Base-by-base conservation (phyloP, 495 filamentous ascomycete species). In the Penicillium manginii region DNA sequence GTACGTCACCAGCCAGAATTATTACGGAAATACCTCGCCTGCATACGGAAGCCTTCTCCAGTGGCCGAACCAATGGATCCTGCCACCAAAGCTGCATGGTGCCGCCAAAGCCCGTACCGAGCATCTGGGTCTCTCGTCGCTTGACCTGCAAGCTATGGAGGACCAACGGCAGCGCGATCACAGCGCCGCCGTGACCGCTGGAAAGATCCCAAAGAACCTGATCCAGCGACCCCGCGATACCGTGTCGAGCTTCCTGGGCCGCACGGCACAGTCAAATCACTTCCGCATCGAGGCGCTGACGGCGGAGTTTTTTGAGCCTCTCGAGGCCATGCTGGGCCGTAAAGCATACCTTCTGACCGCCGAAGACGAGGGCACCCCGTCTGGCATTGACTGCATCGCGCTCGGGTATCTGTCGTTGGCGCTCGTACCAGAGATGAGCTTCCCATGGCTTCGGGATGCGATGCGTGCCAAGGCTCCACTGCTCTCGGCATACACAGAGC, bases 1-100 rank as follows among this genome's bases (percentile, higher is more conserved):
- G 62, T 98, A 94, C 74, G 86, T 92, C 66, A 94, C 91, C 39
- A 88, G 86, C 60, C 83, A 88, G 57, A 97, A 97, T 75, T 98
- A 92, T 80, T 78, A 82, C 57, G 66, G 73, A 48, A 69, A 78
- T 37, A 96, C 91, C 33, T 86, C 89, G 8, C 90, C 91, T 9
- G 85, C 90, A 32, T 93, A 89, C 76, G 86, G 85, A 54, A 69
- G 76, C 4, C 82, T 96, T 56, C 85, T 97, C 31, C 86, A 88
- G 19, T 92, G 92, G 79, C 90, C 94, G 9, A 82, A 88, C 50
- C 88, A 89, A 66, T 97, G 91, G 84, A 88, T 87, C 48, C 83
- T 91, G 18, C 90, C 89, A 3, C 86, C 86, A 4, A 76, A 78
- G 54, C 73, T 86, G 23, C 89, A 91, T 55, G 72, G 84, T 39